Evolutionary conservation across 148 eudicot species (phyloP).

Genomic region (Mesembryanthemum crystallinum): DNA sequence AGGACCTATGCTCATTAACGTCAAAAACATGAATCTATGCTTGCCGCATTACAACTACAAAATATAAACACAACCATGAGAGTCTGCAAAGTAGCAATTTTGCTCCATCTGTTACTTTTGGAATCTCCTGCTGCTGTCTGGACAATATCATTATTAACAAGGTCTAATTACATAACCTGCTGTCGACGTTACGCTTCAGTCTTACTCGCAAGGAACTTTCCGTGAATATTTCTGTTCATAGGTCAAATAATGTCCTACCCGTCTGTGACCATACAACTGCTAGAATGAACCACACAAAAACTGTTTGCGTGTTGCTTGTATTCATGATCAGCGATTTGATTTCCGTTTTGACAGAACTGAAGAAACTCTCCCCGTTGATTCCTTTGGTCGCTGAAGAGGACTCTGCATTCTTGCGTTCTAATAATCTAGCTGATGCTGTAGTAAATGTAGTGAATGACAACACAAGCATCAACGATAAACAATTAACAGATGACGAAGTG

Average conservation of each 20-base stretch:
- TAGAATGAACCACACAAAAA: background rate
- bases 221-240: background rate
- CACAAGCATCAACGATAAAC: slow-evolving; percentile 30
- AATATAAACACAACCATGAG: background rate
- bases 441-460: slow-evolving; percentile 52
- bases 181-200: background rate
- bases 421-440: slow-evolving; percentile 67
- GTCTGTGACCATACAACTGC: background rate
- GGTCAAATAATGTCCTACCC: background rate
- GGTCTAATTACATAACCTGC: background rate
- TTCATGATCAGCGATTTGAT: background rate
- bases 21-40: background rate
- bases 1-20: background rate
- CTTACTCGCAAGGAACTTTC: background rate
- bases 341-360: slow-evolving; percentile 49
- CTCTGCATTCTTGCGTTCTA: slow-evolving; percentile 71
- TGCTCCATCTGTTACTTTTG: background rate
- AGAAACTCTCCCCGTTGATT: slow-evolving; percentile 63
- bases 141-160: background rate
- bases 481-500: slow-evolving; percentile 56
- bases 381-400: slow-evolving; percentile 99
- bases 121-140: background rate
- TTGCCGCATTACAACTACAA: background rate
- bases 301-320: background rate
- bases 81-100: background rate